Evolutionary conservation across 2,329 filamentous ascomycete species (phyloP), one percentile per base, ranked within the genome.

Genomic region (Arthrobotrys sinensis): DNA sequence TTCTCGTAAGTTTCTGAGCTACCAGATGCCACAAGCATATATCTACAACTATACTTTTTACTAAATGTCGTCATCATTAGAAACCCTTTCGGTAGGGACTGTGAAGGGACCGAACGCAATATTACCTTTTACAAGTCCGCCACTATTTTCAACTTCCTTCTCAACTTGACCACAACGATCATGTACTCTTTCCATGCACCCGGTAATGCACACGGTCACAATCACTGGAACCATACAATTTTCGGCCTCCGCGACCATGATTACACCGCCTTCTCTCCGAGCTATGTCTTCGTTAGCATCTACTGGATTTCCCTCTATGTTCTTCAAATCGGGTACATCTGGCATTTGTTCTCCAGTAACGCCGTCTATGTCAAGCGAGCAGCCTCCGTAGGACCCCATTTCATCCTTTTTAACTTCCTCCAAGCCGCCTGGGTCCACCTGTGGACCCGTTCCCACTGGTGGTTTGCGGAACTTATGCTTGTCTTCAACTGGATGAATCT

Each of bases 401-500:
- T 95, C 85, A 93, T 96, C 83, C 83, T 92, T 81, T 82, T 81
- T 87, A 97, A 97, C 85, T 86, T 97, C 48, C 88, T 97, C 77
- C 89, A 93, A 84, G 92, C 94, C 81, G 90, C 89, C 81, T 97
- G 94, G 84, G 89, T 96, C 82, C 90, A 94, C 86, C 89, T 97
- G 79, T 97, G 95, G 86, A 91, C 92, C 66, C 90, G 91, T 81
- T 89, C 87, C 60, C 88, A 92, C 84, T 96, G 94, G 85, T 88
- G 89, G 86, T 90, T 90, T 85, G 90, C 92, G 8, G 91, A 95
- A 86, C 78, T 96, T 57, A 87, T 97, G 63, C 85, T 96, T 76
- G 85, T 94, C 80, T 84, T 92, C 86, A 96, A 97, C 86, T 92
- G 96, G 83, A 86, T 93, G 86, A 96, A 96, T 84, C 88, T 97